Conservation (phyloP, 371 early-diverging fungal species). For the Mortierella sp. region DNA sequence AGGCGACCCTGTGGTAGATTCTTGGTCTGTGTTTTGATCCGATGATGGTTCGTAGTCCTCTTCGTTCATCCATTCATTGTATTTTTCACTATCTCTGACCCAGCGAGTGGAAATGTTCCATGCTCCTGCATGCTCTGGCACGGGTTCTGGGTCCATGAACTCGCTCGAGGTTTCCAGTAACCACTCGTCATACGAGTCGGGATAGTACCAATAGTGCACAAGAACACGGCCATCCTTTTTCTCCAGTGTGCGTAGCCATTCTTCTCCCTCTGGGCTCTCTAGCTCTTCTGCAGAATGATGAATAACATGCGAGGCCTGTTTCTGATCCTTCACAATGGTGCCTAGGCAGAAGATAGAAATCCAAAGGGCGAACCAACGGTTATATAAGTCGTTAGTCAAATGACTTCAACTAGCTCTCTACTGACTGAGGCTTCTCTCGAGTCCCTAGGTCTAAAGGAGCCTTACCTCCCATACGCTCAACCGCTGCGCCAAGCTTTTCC, state of each 20-base stretch:
- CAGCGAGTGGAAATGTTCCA: slow-evolving; percentile 81
- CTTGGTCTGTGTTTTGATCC: slow-evolving; percentile 47
- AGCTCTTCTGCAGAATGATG: slow-evolving; percentile 58
- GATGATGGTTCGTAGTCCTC: slow-evolving; percentile 73
- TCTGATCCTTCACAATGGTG: slow-evolving; percentile 49
- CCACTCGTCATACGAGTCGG: slow-evolving; percentile 89
- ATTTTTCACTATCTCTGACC: slow-evolving; percentile 78
- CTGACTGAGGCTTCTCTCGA: slow-evolving; percentile 20
- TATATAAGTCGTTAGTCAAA: too few species aligned
- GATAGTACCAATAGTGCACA: slow-evolving; percentile 90
- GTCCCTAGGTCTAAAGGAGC: background rate
- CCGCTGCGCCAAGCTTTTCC: slow-evolving; percentile 55
- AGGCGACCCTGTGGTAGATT: slow-evolving; percentile 40
- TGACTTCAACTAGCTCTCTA: slow-evolving; percentile 74
- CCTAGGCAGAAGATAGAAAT: slow-evolving; percentile 42
- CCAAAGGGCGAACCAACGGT: too few species aligned
- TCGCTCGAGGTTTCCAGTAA: slow-evolving; percentile 72
- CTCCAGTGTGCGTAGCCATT: slow-evolving; percentile 82
- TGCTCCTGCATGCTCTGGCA: slow-evolving; percentile 71
- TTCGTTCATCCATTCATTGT: slow-evolving; percentile 84
- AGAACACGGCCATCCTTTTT: slow-evolving; percentile 73
- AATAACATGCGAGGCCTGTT: slow-evolving; percentile 74
- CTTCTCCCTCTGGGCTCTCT: slow-evolving; percentile 66
- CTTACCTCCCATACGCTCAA: slow-evolving; percentile 63
- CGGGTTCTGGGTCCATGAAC: slow-evolving; percentile 75